Evolutionary conservation across 2,329 filamentous ascomycete genomes (phyloP), one percentile per base, ranked within the genome.

Genomic region (Amylocarpus encephaloides): DNA sequence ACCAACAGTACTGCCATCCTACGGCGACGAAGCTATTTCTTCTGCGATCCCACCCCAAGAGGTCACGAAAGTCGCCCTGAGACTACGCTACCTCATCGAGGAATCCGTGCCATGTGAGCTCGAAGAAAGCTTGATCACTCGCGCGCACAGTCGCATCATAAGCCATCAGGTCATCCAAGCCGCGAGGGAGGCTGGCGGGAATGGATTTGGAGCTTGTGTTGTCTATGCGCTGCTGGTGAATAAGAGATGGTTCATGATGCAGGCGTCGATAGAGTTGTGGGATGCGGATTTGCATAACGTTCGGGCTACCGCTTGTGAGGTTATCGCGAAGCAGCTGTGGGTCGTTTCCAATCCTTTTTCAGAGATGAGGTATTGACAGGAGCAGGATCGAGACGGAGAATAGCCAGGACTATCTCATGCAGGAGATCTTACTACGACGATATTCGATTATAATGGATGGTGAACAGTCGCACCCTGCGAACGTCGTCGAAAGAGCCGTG

Each of bases 401-500:
- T 34, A 79, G 97, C 61, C 74, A 81, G 52, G 71, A 80, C 32
- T 94, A 89, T 64, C 76, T 98, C 2, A 74, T 96, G 60, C 85
- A 92, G 59, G 78, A 86, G 12, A 73, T 95, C 2, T 76, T 98
- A 13, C 81, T 98, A 33, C 92, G 90, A 67, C 83, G 92, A 26
- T 98, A 95, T 70, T 89, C 89, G 2, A 85, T 92, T 60, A 66
- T 95, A 6, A 68, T 86, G 36, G 78, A 92, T 56, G 83, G 81
- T 38, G 75, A 85, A 56, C 75, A 85, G 38, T 90, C 88, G 0
- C 71, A 77, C 1, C 87, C 92, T 0, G 78, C 85, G 55, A 98
- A 97, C 64, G 93, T 88, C 18, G 83, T 98, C 52, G 93, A 98
- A 68, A 88, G 89, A 63, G 88, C 93, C 0, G 90, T 97, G 33